Conservation (phyloP, 352 stramenopile species). For the Globisporangium takayamanum region DNA sequence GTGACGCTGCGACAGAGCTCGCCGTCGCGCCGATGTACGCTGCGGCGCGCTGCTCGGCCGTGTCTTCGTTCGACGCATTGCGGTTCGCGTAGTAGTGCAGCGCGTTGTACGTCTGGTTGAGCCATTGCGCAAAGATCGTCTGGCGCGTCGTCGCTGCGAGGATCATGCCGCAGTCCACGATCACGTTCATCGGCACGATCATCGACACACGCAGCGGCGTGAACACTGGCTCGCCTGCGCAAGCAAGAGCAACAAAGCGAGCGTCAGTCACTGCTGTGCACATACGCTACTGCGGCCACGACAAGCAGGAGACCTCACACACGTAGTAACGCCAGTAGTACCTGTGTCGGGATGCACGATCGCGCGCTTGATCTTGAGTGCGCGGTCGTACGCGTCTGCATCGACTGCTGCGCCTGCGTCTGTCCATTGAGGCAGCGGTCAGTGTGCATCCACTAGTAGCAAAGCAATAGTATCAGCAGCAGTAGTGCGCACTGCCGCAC, state of each 20-base stretch:
- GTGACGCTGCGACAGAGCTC: conserved; percentile 67
- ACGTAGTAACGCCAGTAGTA: background rate
- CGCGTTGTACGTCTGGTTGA: conserved; percentile 89
- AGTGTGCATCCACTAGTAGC: too few relatives aligned
- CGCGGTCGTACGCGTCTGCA: conserved; percentile 30
- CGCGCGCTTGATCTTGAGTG: conserved; percentile 60
- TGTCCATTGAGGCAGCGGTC: conserved; percentile 1
- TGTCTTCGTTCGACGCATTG: conserved; percentile 82
- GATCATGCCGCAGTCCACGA: conserved; percentile 80
- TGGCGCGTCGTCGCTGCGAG: conserved; percentile 54
- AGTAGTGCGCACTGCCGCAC: conserved; percentile 5
- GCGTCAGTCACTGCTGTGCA: background rate
- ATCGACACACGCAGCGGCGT: conserved; percentile 74
- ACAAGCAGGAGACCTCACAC: background rate
- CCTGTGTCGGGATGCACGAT: conserved; percentile 75
- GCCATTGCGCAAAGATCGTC: conserved; percentile 77
- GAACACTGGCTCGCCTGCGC: conserved; percentile 39
- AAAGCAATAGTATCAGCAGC: background rate
- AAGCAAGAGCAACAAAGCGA: background rate
- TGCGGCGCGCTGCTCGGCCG: conserved; percentile 48
- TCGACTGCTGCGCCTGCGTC: conserved; percentile 34
- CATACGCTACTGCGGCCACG: too few relatives aligned
- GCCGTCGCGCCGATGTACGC: conserved; percentile 72
- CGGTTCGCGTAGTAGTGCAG: conserved; percentile 88
- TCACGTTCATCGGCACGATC: conserved; percentile 84